A percentile compares a stretch with the other conserved stretches of the same genome.
Evolutionary conservation across 495 filamentous ascomycete species (phyloP).

Genomic region (Aspergillus conjunctus): DNA sequence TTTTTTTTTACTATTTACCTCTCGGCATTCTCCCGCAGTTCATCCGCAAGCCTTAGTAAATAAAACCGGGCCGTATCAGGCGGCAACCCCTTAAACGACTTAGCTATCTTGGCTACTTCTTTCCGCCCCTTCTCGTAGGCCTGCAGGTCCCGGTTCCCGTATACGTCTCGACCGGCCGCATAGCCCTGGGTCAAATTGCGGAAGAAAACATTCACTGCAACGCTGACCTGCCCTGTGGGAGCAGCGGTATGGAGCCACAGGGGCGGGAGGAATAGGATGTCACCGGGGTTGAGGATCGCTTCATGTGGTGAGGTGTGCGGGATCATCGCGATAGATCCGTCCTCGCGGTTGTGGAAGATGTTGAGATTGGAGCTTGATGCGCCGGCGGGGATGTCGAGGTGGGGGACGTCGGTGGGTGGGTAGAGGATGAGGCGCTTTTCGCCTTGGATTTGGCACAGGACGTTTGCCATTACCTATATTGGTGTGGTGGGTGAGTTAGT

Average conservation of each 20-base stretch:
- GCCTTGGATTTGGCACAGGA: conserved; percentile 79
- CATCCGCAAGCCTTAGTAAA: conserved; percentile 69
- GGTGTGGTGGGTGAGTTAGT: conserved; percentile 5
- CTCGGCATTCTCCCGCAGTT: conserved; percentile 53
- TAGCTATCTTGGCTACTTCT: conserved; percentile 67
- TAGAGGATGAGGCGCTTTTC: conserved; percentile 73
- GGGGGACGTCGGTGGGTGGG: conserved; percentile 71
- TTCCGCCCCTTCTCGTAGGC: conserved; percentile 80
- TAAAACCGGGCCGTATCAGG: conserved; percentile 72
- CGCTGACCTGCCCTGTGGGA: conserved; percentile 62
- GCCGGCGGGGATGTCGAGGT: conserved; percentile 71
- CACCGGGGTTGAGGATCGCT: conserved; percentile 64
- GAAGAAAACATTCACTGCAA: conserved; percentile 88
- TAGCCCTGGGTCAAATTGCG: conserved; percentile 68
- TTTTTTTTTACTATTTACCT: no score
- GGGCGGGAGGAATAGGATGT: conserved; percentile 79
- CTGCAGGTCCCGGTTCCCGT: conserved; percentile 83
- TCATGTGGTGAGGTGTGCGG: conserved; percentile 65
- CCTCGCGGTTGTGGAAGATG: conserved; percentile 56
- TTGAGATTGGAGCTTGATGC: conserved; percentile 77
- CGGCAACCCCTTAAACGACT: conserved; percentile 68
- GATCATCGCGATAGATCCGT: conserved; percentile 40
- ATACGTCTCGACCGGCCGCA: conserved; percentile 77
- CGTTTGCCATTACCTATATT: conserved; percentile 80
- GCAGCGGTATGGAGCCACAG: conserved; percentile 81